Conservation (phyloP, 345 rosid species). For the Gossypium rotundifolium region DNA sequence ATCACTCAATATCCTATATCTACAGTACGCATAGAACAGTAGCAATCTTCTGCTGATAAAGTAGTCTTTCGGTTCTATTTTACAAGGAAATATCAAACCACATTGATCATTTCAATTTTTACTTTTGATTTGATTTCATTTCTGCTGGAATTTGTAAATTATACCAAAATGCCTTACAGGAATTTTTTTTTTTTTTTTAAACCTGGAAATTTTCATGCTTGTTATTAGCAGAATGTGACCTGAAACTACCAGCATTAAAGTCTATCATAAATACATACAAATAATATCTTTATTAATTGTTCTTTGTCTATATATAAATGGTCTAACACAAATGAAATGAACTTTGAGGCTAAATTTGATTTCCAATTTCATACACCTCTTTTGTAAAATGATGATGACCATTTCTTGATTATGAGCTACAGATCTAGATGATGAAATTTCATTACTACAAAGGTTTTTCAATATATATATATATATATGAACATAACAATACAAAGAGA, state of each 20-base stretch:
- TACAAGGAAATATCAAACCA: too few relatives aligned
- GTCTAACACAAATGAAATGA: slow-evolving; percentile 6
- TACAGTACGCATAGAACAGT: too few relatives aligned
- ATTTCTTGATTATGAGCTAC: background rate
- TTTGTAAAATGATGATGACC: too few relatives aligned
- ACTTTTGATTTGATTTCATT: background rate
- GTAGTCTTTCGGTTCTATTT: too few relatives aligned
- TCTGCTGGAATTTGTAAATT: background rate
- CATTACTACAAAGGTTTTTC: too few relatives aligned
- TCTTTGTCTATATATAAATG: background rate
- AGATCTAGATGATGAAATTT: background rate
- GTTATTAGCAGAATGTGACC: slow-evolving; percentile 40
- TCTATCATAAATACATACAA: slow-evolving; percentile 29
- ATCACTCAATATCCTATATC: background rate
- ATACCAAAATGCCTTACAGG: background rate
- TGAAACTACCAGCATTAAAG: slow-evolving; percentile 47
- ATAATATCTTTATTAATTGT: slow-evolving; percentile 2
- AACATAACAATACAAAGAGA: background rate
- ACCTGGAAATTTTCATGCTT: background rate
- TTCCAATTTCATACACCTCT: background rate
- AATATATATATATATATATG: too few relatives aligned
- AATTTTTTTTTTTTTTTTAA: background rate
- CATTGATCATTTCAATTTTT: background rate
- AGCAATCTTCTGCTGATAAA: background rate
- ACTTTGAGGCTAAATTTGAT: background rate